These are phyloP conservation scores for Tympanopsis confertula DNA, from an alignment of 2,329 filamentous ascomycete species.

Conservation along the genomic window DNA sequence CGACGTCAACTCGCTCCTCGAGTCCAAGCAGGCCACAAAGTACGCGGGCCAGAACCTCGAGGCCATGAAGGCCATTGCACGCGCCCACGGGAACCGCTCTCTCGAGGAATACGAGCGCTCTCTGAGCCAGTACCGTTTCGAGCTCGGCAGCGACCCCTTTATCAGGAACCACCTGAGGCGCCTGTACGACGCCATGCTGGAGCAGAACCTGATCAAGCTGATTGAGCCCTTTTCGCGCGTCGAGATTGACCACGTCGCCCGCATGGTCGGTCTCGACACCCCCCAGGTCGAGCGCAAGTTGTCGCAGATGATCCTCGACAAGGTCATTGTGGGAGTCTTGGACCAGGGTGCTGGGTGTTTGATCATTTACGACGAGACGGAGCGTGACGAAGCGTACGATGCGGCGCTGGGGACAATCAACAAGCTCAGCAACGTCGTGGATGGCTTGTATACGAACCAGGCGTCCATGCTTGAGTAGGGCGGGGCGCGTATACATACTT, in stretches of 20 bases:
- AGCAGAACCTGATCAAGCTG: constrained; percentile 99
- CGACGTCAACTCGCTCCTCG: constrained; percentile 90
- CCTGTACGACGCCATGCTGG: constrained; percentile 95
- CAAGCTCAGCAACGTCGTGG: constrained; percentile 92
- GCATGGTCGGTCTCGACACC: constrained; percentile 93
- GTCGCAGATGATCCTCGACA: constrained; percentile 98
- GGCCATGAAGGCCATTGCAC: constrained; percentile 97
- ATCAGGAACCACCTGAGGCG: constrained; percentile 92
- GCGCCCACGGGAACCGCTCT: constrained; percentile 87
- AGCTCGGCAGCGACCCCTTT: constrained; percentile 88
- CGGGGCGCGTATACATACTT: neutral
- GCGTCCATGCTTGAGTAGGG: constrained; percentile 80
- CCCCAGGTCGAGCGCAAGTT: constrained; percentile 96
- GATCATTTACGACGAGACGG: constrained; percentile 91
- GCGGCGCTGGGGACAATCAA: constrained; percentile 88
- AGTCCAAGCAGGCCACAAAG: constrained; percentile 90
- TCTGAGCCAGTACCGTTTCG: constrained; percentile 78
- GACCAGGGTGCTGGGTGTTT: constrained; percentile 96
- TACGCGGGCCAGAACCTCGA: constrained; percentile 93
- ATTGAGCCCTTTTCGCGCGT: constrained; percentile 97
- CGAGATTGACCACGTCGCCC: constrained; percentile 90
- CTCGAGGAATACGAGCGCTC: constrained; percentile 95
- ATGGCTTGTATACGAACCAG: constrained; percentile 95
- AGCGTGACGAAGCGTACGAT: constrained; percentile 87
- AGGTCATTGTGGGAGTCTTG: constrained; percentile 93